Percentiles rank a stretch among this genome's conserved stretches.
phyloP scores from a whole-genome alignment of 495 filamentous ascomycete species.

The Pseudomonodictys pantanalensis region DNA sequence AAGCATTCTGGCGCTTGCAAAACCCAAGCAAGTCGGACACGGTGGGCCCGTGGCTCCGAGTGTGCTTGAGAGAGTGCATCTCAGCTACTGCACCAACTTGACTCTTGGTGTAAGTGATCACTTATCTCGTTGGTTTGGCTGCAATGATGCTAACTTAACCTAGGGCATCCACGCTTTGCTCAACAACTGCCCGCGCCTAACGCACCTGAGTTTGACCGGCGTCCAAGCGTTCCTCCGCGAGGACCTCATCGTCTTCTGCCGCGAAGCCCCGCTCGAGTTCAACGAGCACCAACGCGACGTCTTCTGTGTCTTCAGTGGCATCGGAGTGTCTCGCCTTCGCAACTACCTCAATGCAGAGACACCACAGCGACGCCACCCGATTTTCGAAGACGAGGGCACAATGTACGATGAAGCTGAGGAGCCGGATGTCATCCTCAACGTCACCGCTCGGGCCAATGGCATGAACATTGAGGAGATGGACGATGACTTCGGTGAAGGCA shows the following conservation, averaged over 20 bases:
- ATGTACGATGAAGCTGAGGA: slow-evolving; percentile 33
- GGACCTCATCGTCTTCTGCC: slow-evolving; percentile 78
- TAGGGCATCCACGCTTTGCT: slow-evolving; percentile 91
- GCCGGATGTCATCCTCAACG: slow-evolving; percentile 33
- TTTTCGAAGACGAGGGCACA: slow-evolving; percentile 22
- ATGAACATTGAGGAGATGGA: slow-evolving; percentile 43
- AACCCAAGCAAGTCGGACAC: slow-evolving; percentile 47
- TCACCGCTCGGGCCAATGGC: slow-evolving; percentile 39
- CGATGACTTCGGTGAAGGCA: slow-evolving; percentile 42
- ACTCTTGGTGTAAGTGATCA: slow-evolving; percentile 65
- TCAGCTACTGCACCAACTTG: slow-evolving; percentile 89
- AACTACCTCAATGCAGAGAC: slow-evolving; percentile 63
- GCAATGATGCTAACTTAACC: slow-evolving; percentile 6
- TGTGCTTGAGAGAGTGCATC: slow-evolving; percentile 85
- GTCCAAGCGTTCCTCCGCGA: slow-evolving; percentile 75
- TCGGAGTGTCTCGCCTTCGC: slow-evolving; percentile 75
- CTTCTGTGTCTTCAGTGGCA: slow-evolving; percentile 95
- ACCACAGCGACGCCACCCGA: neutral
- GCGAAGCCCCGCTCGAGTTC: slow-evolving; percentile 87
- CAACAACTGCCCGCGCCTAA: slow-evolving; percentile 86
- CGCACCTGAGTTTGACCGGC: slow-evolving; percentile 94
- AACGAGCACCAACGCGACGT: slow-evolving; percentile 91
- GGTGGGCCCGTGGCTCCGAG: slow-evolving; percentile 53
- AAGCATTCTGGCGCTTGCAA: slow-evolving; percentile 80
- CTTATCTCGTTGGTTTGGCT: neutral